Percentiles rank a stretch among this genome's conserved stretches.
Conservation (phyloP, 2,329 filamentous ascomycete species). For the Madurella mycetomatis region DNA sequence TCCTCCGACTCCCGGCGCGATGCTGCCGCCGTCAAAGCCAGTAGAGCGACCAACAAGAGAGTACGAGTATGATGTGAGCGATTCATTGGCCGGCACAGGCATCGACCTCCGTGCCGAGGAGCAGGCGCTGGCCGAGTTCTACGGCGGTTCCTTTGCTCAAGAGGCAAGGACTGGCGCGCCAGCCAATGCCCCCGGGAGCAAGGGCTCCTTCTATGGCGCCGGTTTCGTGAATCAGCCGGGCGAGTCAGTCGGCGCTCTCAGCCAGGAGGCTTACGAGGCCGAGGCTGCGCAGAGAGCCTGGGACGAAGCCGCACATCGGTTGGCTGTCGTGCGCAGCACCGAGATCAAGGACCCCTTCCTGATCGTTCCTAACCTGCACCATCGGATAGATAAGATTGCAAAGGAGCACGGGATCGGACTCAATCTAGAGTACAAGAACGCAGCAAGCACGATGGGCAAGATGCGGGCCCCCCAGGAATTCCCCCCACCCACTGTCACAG, state of each 20-base stretch:
- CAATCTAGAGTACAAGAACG: constrained; percentile 52
- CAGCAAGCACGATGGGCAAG: constrained; percentile 39
- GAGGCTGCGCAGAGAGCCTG: constrained; percentile 52
- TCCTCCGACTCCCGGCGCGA: constrained; percentile 33
- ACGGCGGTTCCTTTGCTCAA: constrained; percentile 42
- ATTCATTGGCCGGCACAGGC: constrained; percentile 78
- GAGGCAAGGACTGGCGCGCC: constrained; percentile 52
- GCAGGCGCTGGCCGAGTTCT: constrained; percentile 68
- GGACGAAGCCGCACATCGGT: constrained; percentile 58
- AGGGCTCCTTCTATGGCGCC: constrained; percentile 58
- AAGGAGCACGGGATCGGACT: constrained; percentile 53
- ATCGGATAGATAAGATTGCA: constrained; percentile 54
- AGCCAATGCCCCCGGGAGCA: constrained; percentile 51
- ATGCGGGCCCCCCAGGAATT: constrained; percentile 48
- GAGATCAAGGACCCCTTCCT: constrained; percentile 73
- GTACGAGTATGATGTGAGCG: constrained; percentile 69
- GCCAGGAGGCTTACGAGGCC: constrained; percentile 62
- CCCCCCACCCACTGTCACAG: constrained; percentile 49
- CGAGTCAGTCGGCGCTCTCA: constrained; percentile 39
- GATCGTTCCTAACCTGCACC: constrained; percentile 56
- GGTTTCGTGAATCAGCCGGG: constrained; percentile 62
- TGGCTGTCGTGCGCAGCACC: constrained; percentile 58
- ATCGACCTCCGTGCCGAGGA: constrained; percentile 86
- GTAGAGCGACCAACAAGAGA: constrained; percentile 60
- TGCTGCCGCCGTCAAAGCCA: constrained; percentile 58